Base-by-base conservation (phyloP, 1,284 basidiomycete species). In the Cutaneotrichosporon sp. region DNA sequence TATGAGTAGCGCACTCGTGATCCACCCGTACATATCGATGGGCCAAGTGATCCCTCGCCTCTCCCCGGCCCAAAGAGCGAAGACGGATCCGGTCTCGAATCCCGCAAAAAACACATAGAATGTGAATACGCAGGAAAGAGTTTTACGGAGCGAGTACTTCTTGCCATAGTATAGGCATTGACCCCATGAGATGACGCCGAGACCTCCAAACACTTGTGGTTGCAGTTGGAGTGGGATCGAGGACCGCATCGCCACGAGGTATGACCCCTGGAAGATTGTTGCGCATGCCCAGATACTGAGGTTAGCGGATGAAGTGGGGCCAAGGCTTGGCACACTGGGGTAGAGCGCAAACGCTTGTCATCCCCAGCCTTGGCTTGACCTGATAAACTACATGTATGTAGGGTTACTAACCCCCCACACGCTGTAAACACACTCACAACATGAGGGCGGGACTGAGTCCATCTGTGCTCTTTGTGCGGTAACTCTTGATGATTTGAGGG, bases 381-480 rank as follows among this genome's bases (percentile, higher is more conserved):
- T 13, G 38, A 40, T 11, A 16, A 14, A 16, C 38, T n/a, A n/a
- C n/a, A n/a, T n/a, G n/a, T n/a, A n/a, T n/a, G n/a, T n/a, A 40
- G 38, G 13, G 38, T 11, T 40, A 40, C 38, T 40, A 40, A 5
- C 38, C 6, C 38, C 13, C 1, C 26, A 26, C 26, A 26, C 26
- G 3, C 26, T 26, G 26, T 26, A 26, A 26, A 26, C 26, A 26
- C 16, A 75, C 77, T 71, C 61, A 80, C 78, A 76, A 89, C 87
- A 90, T 86, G 40, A 93, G 83, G 75, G 82, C 86, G 16, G 83
- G 84, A 0, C 90, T 91, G 7, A 92, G 82, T 0, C 91, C 90
- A 30, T 86, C 83, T 0, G 89, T 90, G 36, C 85, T 86, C 73
- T 91, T 89, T 22, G 84, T 81, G n/a, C 86, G 84, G 80, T 86